Base-by-base conservation (phyloP, 2,329 filamentous ascomycete species). In the Didymella exigua region DNA sequence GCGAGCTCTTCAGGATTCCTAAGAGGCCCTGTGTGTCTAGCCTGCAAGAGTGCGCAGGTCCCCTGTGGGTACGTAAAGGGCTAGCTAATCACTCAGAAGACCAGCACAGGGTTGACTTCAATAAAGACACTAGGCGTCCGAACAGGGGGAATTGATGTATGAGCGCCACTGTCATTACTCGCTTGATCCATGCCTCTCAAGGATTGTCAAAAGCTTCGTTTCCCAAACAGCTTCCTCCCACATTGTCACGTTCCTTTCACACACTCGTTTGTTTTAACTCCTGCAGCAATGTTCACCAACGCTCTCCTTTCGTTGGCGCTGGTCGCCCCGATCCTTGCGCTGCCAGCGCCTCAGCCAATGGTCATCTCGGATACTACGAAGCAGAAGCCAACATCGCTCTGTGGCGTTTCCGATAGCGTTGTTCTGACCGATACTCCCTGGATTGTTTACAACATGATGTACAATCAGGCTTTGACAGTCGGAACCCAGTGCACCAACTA, bases 391-490 rank as follows among this genome's bases (percentile, higher is more conserved):
- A 61, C 59, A 14, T 54, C 56, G 18, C 56, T 63, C 9, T 65
- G 62, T 13, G 60, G 59, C 3, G 53, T 46, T 5, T 52, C 56
- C 9, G 54, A 61, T n/a, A 63, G 60, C 33, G 41, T 65, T 21
- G 60, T 78, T 45, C 65, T 79, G 23, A 63, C 67, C 10, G 69
- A 71, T 44, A 77, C 76, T 0, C 76, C 75, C 8, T 79, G 76
- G 76, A 78, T 79, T 36, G 76, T 79, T 14, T 78, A 71, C 62
- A 78, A 76, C 59, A 79, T 79, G 76, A 75, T 77, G 51, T 79
- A 79, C 67, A 77, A 76, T 59, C 71, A 75, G 44, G 64, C 71
- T 26, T 58, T 69, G 42, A 77, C 77, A 33, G 67, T 67, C 7
- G 77, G 77, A 7, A 74, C 69, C 14, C 72, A 72, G 33, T 79